Evolutionary conservation across 768 basidiomycete genomes (phyloP), one percentile per base, ranked within the genome.

Genomic region (Amyloporia xantha): DNA sequence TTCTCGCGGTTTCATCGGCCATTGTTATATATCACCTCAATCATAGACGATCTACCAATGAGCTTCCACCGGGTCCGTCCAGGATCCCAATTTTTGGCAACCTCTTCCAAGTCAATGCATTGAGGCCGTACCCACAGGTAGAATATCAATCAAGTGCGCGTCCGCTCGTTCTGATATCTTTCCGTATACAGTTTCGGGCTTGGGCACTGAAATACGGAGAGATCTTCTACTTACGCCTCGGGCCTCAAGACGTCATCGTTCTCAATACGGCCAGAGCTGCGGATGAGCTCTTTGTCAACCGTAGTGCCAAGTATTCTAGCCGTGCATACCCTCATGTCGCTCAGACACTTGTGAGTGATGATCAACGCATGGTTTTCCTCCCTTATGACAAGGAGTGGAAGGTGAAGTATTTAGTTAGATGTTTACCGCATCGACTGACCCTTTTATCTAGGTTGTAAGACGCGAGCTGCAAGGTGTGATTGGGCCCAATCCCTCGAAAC

Each of bases 71-170:
- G 11, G 64, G 66, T 19, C 66, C 66, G 0, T 50, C 54, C 5
- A 62, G 64, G 24, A 47, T 65, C 3, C 65, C 64, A 23, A 49
- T 68, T 52, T 53, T 68, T 50, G 65, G 66, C n/a, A 66, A 66
- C 51, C 50, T 66, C 11, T 59, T 63, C 42, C 62, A 66, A 47
- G 13, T 48, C 17, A 20, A 25, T 30, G 19, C 47, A 9, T 21
- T 41, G 10, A 13, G 40, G 15, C 38, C 28, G 38, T 30, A 48
- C 19, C 38, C 47, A 23, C 11, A 48, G 47, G 47, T 41, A 13
- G 10, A 13, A 3, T 12, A 7, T 44, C 7, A 15, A 28, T 5
- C 7, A 35, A 20, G 9, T 5, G n/a, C 17, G 26, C 6, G 5
- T 20, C 19, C 12, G 44, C 11, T 17, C 10, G 33, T 27, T 17